Conservation (phyloP, 768 basidiomycete genomes). For the Pisolithus orientalis region DNA sequence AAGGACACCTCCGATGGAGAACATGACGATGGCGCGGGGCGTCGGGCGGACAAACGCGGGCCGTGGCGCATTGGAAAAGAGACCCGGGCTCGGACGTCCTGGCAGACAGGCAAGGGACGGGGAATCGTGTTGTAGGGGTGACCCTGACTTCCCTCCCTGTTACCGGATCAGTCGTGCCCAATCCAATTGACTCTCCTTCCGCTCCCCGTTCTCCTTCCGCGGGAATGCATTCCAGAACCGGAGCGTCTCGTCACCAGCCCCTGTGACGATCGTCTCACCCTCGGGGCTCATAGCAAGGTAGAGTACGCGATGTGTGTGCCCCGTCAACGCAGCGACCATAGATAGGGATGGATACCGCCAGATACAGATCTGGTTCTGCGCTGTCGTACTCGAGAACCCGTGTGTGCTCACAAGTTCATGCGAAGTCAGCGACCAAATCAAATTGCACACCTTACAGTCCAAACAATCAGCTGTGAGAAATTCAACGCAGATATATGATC, state of each 20-base stretch:
- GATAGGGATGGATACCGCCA: conserved; percentile 92
- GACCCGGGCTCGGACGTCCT: background rate
- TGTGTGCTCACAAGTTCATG: conserved; percentile 98
- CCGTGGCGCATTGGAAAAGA: background rate
- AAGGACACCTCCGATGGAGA: background rate
- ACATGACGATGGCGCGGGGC: too few species aligned
- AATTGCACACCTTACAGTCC: conserved; percentile 81
- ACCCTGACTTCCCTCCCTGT: background rate
- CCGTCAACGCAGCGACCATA: conserved; percentile 92
- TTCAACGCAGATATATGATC: background rate
- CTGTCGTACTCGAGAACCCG: conserved; percentile 88
- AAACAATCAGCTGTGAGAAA: background rate
- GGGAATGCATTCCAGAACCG: conserved; percentile 98
- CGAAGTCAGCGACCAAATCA: conserved; percentile 92
- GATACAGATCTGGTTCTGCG: conserved; percentile 94
- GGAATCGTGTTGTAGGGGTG: background rate
- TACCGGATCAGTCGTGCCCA: conserved; percentile 49
- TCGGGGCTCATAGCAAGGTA: conserved; percentile 98
- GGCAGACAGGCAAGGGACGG: background rate
- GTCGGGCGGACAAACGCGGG: too few species aligned
- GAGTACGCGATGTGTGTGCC: conserved; percentile 91
- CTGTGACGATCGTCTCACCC: conserved; percentile 96
- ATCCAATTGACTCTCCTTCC: conserved; percentile 36
- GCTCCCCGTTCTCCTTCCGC: conserved; percentile 46
- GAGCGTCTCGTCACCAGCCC: conserved; percentile 95